Base-by-base conservation (phyloP, 768 basidiomycete species). In the Pisolithus tinctorius region DNA sequence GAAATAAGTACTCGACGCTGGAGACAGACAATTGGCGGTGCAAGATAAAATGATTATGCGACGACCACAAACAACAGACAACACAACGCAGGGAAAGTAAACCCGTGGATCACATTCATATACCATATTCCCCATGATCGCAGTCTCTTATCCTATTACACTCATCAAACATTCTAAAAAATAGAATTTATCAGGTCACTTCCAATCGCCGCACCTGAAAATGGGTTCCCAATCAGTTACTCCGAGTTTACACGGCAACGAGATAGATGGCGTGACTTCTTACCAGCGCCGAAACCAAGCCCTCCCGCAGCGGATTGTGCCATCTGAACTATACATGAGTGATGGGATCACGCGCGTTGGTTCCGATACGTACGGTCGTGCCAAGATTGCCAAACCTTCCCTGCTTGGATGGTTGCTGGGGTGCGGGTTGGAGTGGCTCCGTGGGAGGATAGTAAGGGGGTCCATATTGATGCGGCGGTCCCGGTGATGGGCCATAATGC, bases 241-340 rank as follows among this genome's bases (percentile, higher is more conserved):
- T 6, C 6, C 55, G 42, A 58, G 54, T 42, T 48, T 16, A 7
- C 7, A 5, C 8, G 9, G 34, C 7, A n/a, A 20, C 11, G 30
- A 31, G 13, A 8, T n/a, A 4, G 2, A n/a, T 20, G 20, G 0
- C 6, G 17, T 26, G 1, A 0, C 0, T 1, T 62, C 71, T 57
- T 20, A 69, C 73, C 72, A 48, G 72, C 74, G 17, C 77, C 77
- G 47, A 78, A 78, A 1, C 78, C 78, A 3, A 70, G 65, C 34
- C 78, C 79, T 16, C 75, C 65, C 1, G 63, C 69, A 1, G 69
- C 69, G 3, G 69, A 61, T 27, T 61, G 55, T 4, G 60, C 67
- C 62, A 69, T 64, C 68, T 69, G 14, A 13, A 40, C 37, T 36
- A 14, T n/a, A 34, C 6, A 5, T 29, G 20, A 17, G 2, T 43